Evolutionary conservation across 139 green algal genomes (phyloP), one percentile per base, ranked within the genome.

Genomic region (Micromonas pusilla): DNA sequence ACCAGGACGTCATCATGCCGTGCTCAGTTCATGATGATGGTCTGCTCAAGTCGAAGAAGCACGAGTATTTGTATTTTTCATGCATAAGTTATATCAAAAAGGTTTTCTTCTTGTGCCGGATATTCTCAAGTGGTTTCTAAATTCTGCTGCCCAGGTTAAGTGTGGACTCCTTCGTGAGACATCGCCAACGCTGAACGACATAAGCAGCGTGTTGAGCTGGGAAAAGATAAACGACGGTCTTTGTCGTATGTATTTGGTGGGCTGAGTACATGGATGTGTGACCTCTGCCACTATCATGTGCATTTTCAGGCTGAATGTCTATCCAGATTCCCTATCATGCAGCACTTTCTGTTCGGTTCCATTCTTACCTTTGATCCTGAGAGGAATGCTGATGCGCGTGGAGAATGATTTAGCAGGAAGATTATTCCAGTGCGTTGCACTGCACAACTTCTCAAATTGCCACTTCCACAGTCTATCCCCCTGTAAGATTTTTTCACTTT

Each of bases 311-410:
- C 25, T 4, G 63, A 70, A 37, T 70, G 63, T 70, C 63, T 70
- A 26, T 26, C 16, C 3, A 70, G 36, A 3, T 70, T 70, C n/a
- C 63, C 25, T 20, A 30, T 70, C 1, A 70, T 70, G 63, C 63
- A 70, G 26, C 63, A 70, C n/a, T 70, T 70, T 37, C 63, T 36
- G 25, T 70, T 70, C 26, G 63, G 63, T 36, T 31, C n/a, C 25
- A 70, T 70, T 37, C n/a, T 70, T 37, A 31, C 23, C 25, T 34
- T 70, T 2, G 63, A 70, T 38, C n/a, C 25, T 38, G 36, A 37
- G 2, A n/a, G n/a, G n/a, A n/a, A n/a, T n/a, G n/a, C n/a, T n/a
- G n/a, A n/a, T n/a, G n/a, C n/a, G n/a, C n/a, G n/a, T n/a, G n/a
- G n/a, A n/a, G n/a, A n/a, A n/a, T n/a, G n/a, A n/a, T n/a, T n/a